Conservation (phyloP, 768 basidiomycete species). For the Leccinum longicurvipes region DNA sequence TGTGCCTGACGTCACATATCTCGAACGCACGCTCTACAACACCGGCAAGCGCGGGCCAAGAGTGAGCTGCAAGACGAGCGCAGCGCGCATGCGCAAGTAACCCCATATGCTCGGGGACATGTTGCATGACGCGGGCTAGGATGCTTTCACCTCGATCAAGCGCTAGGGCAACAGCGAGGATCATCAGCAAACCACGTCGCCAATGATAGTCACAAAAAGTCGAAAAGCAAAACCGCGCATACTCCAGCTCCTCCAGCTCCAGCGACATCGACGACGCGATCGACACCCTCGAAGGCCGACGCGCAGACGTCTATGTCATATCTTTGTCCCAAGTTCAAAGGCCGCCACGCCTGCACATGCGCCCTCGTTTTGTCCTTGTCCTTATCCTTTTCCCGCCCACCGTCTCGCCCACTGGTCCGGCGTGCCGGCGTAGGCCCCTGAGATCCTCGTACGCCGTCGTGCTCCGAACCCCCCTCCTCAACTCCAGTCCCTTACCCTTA, state of each 20-base stretch:
- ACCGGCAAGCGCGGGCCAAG: constrained; percentile 56
- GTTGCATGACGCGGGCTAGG: constrained; percentile 74
- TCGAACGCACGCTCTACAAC: constrained; percentile 61
- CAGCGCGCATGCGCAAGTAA: constrained; percentile 48
- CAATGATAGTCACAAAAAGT: too few relatives aligned
- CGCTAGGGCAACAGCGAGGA: too few relatives aligned
- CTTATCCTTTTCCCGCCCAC: too few relatives aligned
- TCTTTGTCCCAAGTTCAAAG: too few relatives aligned
- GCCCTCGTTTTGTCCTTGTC: constrained; percentile 17
- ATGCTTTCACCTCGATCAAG: too few relatives aligned
- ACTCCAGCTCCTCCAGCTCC: too few relatives aligned
- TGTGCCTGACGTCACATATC: constrained; percentile 57
- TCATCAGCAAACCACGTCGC: too few relatives aligned
- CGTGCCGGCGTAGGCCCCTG: constrained; percentile 8
- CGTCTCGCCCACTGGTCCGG: constrained; percentile 1
- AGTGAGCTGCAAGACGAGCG: constrained; percentile 55
- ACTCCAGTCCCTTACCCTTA: too few relatives aligned
- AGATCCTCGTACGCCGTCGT: constrained; percentile 19
- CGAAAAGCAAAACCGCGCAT: too few relatives aligned
- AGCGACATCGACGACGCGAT: constrained; percentile 32
- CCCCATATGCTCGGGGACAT: constrained; percentile 60
- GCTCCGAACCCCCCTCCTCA: too few relatives aligned
- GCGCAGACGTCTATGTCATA: constrained; percentile 25
- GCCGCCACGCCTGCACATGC: too few relatives aligned
- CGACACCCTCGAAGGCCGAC: constrained; percentile 39